phyloP scores from a whole-genome alignment of 2,329 filamentous ascomycete species.

The Fusarium nelsonii region DNA sequence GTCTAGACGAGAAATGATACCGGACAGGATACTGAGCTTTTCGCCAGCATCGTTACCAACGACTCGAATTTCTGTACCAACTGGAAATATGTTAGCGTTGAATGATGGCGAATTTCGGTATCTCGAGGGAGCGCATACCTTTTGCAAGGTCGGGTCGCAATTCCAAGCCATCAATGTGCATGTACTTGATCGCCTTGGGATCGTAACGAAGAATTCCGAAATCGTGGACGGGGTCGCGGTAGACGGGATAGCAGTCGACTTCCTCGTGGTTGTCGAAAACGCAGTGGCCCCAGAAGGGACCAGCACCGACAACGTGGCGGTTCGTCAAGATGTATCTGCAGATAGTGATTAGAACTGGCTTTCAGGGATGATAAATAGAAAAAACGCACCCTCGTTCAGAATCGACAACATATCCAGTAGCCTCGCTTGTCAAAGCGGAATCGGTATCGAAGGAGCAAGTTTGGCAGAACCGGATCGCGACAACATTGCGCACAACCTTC shows the following conservation, averaged over 20 bases:
- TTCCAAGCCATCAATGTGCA: slow-evolving; percentile 84
- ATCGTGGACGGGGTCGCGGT: slow-evolving; percentile 97
- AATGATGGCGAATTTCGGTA: not conserved
- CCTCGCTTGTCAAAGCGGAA: slow-evolving; percentile 90
- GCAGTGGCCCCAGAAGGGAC: slow-evolving; percentile 97
- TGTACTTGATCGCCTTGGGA: slow-evolving; percentile 95
- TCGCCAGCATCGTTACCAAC: slow-evolving; percentile 99
- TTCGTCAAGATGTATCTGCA: slow-evolving; percentile 83
- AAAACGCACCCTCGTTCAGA: slow-evolving; percentile 81
- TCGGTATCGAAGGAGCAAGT: slow-evolving; percentile 99
- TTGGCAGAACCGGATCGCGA: slow-evolving; percentile 99
- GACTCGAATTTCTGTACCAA: slow-evolving; percentile 94
- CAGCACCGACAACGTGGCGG: slow-evolving; percentile 92
- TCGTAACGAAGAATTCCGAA: slow-evolving; percentile 98
- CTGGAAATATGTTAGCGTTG: slow-evolving; percentile 54
- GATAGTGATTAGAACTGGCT: not conserved
- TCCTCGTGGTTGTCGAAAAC: slow-evolving; percentile 99
- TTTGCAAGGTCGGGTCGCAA: slow-evolving; percentile 88
- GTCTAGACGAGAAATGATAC: slow-evolving; percentile 95
- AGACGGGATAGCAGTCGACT: slow-evolving; percentile 95
- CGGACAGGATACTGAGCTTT: slow-evolving; percentile 96
- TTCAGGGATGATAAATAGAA: not conserved
- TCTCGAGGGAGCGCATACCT: slow-evolving; percentile 54
- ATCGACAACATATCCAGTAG: slow-evolving; percentile 97
- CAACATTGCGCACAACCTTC: slow-evolving; percentile 91